Percentiles rank a stretch among this genome's conserved stretches.
phyloP scores from a whole-genome alignment of 768 basidiomycete species.

The Rhizopogon sp. region DNA sequence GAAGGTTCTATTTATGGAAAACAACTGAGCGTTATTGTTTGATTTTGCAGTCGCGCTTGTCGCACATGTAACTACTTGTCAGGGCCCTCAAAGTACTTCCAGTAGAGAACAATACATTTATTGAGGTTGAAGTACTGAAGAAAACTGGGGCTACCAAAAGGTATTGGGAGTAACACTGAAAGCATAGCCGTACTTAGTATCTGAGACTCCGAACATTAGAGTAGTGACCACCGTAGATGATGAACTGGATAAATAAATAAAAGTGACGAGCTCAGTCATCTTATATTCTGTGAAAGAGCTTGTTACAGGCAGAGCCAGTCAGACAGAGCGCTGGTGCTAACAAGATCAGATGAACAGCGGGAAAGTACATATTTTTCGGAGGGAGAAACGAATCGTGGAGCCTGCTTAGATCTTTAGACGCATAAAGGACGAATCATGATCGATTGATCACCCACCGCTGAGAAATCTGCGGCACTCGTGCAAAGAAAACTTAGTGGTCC shows the following conservation, averaged over 20 bases:
- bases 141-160: background rate
- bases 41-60: background rate
- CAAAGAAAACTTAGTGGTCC: too few species aligned
- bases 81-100: slow-evolving; percentile 1
- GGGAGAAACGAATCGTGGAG: too few species aligned
- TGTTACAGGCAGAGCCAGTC: background rate
- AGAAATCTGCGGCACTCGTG: too few species aligned
- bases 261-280: background rate
- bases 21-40: background rate
- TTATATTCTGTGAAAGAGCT: background rate
- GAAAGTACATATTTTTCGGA: too few species aligned
- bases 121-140: background rate
- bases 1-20: too few species aligned
- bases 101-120: slow-evolving; percentile 1
- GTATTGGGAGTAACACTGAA: slow-evolving; percentile 1
- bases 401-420: too few species aligned
- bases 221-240: background rate
- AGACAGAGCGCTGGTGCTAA: background rate
- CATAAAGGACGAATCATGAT: too few species aligned
- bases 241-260: background rate
- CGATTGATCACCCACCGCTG: background rate
- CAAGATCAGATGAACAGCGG: background rate
- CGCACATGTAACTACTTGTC: slow-evolving; percentile 1
- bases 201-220: background rate
- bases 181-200: background rate